Conservation (phyloP, 2,329 filamentous ascomycete species). For the Alternaria brassicae region DNA sequence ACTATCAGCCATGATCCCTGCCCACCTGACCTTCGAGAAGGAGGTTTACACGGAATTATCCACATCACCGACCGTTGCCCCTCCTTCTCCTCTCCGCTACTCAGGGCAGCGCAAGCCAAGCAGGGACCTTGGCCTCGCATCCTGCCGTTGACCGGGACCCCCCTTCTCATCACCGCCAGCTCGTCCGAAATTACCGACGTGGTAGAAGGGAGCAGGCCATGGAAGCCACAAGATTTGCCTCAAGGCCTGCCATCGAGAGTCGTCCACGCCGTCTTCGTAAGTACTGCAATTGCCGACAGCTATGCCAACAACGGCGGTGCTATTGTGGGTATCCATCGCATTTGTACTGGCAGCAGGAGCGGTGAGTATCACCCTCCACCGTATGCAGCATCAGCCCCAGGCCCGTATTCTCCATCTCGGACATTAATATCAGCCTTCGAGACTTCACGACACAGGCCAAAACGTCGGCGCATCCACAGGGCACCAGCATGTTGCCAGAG, state of each 20-base stretch:
- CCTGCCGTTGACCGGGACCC: conserved; percentile 19
- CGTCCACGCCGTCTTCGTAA: conserved; percentile 8
- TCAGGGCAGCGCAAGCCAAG: conserved; percentile 11
- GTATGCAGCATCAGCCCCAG: background rate
- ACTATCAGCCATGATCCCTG: conserved; percentile 31
- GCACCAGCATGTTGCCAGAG: conserved; percentile 14
- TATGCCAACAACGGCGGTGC: conserved; percentile 12
- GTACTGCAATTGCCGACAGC: conserved; percentile 10
- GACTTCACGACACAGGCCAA: conserved; percentile 23
- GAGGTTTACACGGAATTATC: conserved; percentile 25
- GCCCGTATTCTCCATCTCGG: background rate
- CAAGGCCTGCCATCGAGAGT: conserved; percentile 10
- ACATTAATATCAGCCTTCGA: conserved; percentile 10
- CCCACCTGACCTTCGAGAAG: conserved; percentile 29
- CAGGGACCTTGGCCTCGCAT: conserved; percentile 17
- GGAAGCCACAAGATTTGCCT: background rate
- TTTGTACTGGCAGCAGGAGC: conserved; percentile 10
- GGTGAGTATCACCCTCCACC: conserved; percentile 15
- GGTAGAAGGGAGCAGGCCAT: conserved; percentile 7
- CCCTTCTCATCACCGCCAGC: conserved; percentile 7
- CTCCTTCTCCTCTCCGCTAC: conserved; percentile 17
- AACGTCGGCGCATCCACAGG: conserved; percentile 24
- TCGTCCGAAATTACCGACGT: conserved; percentile 11
- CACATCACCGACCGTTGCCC: conserved; percentile 27
- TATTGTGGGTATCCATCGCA: conserved; percentile 23